Conservation (phyloP, 2,329 filamentous ascomycete genomes). For the Paracoccidioides brasiliensis region DNA sequence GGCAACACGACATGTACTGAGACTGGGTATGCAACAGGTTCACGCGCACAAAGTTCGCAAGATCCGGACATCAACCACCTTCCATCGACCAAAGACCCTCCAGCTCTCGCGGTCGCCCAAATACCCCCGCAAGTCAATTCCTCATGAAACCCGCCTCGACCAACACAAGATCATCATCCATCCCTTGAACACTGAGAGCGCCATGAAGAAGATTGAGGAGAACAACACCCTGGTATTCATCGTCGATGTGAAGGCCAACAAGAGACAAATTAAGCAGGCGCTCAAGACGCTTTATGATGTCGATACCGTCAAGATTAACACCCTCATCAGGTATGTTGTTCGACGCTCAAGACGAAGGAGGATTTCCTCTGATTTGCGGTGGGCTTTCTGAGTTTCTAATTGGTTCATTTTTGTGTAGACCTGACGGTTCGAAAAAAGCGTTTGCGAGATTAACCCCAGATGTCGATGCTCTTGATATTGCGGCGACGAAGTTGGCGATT, state of each 20-base stretch:
- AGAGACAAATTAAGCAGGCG: constrained; percentile 96
- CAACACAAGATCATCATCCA: constrained; percentile 96
- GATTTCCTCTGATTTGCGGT: background rate
- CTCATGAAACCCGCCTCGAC: constrained; percentile 81
- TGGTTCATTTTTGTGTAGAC: constrained; percentile 39
- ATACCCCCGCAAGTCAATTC: constrained; percentile 93
- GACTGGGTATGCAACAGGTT: constrained; percentile 33
- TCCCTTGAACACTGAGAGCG: constrained; percentile 98
- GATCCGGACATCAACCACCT: constrained; percentile 82
- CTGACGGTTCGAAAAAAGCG: constrained; percentile 97
- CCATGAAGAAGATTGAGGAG: constrained; percentile 99
- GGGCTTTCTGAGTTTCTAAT: constrained; percentile 5
- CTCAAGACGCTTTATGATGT: constrained; percentile 99
- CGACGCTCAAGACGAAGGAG: constrained; percentile 2
- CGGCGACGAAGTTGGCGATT: constrained; percentile 95
- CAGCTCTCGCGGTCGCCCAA: constrained; percentile 80
- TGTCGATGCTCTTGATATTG: constrained; percentile 97
- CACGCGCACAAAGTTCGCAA: constrained; percentile 81
- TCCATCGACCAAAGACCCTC: constrained; percentile 97
- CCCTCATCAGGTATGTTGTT: constrained; percentile 70
- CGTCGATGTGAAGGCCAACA: constrained; percentile 95
- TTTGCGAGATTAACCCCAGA: constrained; percentile 91
- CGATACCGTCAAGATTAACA: constrained; percentile 98
- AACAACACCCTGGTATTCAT: constrained; percentile 99
- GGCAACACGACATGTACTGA: background rate